Evolutionary conservation across 345 rosid genomes (phyloP).

Genomic region (Linum lewisii): DNA sequence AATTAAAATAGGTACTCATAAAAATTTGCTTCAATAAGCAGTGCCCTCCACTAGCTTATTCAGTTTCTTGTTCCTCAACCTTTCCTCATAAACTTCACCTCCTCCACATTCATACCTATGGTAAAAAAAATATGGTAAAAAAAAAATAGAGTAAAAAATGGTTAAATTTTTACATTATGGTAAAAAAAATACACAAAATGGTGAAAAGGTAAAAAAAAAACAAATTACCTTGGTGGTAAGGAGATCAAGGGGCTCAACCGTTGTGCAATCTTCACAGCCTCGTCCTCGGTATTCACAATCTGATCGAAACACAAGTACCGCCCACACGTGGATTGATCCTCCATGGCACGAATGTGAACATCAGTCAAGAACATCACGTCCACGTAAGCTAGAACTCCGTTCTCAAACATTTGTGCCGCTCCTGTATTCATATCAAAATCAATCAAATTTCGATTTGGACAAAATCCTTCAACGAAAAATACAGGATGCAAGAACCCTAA

Average conservation of each 20-base stretch:
- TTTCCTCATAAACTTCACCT: conserved; percentile 43
- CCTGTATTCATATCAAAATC: conserved; percentile 27
- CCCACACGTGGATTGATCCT: conserved; percentile 56
- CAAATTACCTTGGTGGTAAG: conserved; percentile 46
- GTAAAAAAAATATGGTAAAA: not conserved
- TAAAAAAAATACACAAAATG: not conserved
- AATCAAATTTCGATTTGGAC: not conserved
- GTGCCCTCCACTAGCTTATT: conserved; percentile 59
- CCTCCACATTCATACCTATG: conserved; percentile 52
- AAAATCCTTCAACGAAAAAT: not conserved
- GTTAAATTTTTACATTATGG: not conserved
- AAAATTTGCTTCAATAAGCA: too few species aligned
- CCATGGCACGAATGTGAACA: conserved; percentile 59
- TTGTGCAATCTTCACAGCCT: conserved; percentile 48
- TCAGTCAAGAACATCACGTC: conserved; percentile 53
- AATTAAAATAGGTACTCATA: too few species aligned
- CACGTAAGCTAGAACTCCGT: conserved; percentile 61
- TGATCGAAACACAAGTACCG: conserved; percentile 76
- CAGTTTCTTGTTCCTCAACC: conserved; percentile 57
- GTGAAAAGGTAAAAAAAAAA: too few species aligned
- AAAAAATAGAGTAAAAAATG: not conserved
- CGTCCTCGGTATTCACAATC: conserved; percentile 48
- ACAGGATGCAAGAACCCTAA: conserved; percentile 14
- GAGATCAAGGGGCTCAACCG: conserved; percentile 56
- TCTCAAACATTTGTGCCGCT: conserved; percentile 73